Base-by-base conservation (phyloP, 129 eudicot genomes). In the Deinandra increscens region DNA sequence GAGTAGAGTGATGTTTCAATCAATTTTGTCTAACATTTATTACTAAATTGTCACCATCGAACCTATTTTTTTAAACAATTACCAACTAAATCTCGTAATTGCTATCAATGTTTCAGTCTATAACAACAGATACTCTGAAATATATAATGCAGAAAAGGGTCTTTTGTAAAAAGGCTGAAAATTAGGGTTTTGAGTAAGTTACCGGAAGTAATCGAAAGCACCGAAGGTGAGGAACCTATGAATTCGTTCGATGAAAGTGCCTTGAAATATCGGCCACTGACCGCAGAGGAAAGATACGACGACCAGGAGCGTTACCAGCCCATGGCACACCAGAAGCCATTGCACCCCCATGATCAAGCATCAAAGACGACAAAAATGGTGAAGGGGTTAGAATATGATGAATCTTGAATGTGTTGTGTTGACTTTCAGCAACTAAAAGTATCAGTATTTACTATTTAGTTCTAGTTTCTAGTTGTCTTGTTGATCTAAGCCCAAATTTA, bases 201-300 rank as follows among this genome's bases (percentile, higher is more conserved):
- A 91, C 96, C 85, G 42, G 79, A 91, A 80, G 78, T 88, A 91
- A 45, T 91, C 89, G 53, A 84, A 91, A 51, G 94, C 94, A 23
- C 97, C 96, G 78, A 88, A 86, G 15, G 97, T 84, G 66, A 91
- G 75, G 80, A 91, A 91, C 58, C 23, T 54, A 46, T 88, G 87
- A 74, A 88, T 69, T 64, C 83, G 79, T 69, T 84, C 79, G 63
- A 91, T 78, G 81, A 91, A 91, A 60, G 96, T 88, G 78, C 95
- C 94, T 48, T 88, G 83, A 44, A 91, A 91, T n/a, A 91, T 82
- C 0, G 98, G 98, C 98, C 95, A 88, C 9, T 86, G 91, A n/a
- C 98, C 98, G 74, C 95, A 91, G 11, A 91, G 80, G 58, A 91
- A 91, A 0, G 98, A 88, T 0, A 86, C 86, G 23, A 91, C 68